phyloP scores from a whole-genome alignment of 495 filamentous ascomycete species.

The Podospora anserina region DNA sequence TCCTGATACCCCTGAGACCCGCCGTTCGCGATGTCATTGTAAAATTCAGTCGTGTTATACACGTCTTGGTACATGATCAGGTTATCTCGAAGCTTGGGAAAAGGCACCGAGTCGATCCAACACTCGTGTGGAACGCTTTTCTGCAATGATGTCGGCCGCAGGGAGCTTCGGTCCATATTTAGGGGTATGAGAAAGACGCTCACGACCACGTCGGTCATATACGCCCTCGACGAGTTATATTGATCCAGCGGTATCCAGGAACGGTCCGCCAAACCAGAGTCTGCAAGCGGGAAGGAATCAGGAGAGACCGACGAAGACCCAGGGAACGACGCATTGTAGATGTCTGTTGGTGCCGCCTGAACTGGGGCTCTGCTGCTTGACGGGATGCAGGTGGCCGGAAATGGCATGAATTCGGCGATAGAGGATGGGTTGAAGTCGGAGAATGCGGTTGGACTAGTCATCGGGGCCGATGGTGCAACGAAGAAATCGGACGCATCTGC shows the following conservation, averaged over 20 bases:
- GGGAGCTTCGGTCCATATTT: neutral
- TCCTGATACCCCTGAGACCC: neutral
- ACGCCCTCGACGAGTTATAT: neutral
- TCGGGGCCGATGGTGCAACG: neutral
- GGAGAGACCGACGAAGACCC: neutral
- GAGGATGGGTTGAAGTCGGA: neutral
- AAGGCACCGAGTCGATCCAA: neutral
- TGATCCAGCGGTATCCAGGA: neutral
- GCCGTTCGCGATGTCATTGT: neutral
- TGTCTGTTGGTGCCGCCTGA: neutral
- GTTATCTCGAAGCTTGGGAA: neutral
- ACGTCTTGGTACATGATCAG: neutral
- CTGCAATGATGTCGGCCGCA: neutral
- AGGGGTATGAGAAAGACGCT: neutral
- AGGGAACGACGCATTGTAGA: neutral
- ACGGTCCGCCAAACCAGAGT: neutral
- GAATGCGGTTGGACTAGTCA: neutral
- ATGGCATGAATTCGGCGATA: neutral
- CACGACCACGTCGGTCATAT: neutral
- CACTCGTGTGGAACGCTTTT: neutral
- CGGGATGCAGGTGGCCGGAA: neutral
- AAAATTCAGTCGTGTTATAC: slow-evolving; percentile 2
- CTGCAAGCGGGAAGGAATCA: neutral
- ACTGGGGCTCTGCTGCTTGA: neutral
- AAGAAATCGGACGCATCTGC: neutral